Conservation (phyloP, 1,139 yeast species). For the Spathaspora sp. region DNA sequence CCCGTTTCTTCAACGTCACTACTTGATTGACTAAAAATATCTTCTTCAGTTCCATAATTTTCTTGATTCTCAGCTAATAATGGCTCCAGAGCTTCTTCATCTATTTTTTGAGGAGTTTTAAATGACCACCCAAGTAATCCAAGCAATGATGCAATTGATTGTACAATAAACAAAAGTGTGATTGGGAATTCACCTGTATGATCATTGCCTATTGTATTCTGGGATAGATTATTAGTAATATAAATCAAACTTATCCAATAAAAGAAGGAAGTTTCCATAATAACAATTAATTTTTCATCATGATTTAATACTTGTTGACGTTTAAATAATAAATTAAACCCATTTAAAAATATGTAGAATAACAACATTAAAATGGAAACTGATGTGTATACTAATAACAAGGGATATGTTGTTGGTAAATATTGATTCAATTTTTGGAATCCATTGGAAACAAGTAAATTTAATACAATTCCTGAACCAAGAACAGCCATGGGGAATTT, state of each 20-base stretch:
- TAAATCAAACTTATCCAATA: conserved; percentile 56
- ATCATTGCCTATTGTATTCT: conserved; percentile 39
- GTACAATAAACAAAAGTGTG: conserved; percentile 50
- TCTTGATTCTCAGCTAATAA: conserved; percentile 23
- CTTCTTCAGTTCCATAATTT: conserved; percentile 9
- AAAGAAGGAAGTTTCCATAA: conserved; percentile 55
- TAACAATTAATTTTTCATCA: conserved; percentile 68
- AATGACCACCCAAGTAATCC: conserved; percentile 56
- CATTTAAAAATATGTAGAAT: conserved; percentile 57
- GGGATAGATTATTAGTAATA: conserved; percentile 46
- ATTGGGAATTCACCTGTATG: conserved; percentile 63
- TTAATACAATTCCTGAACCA: conserved; percentile 37
- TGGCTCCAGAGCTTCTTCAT: conserved; percentile 29
- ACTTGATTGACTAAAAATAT: conserved; percentile 2
- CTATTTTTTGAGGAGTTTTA: conserved; percentile 12
- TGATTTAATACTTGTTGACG: conserved; percentile 54
- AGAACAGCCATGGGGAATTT: conserved; percentile 59
- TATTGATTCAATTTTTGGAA: conserved; percentile 49
- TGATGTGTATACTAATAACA: conserved; percentile 33
- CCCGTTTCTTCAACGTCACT: conserved; percentile 14
- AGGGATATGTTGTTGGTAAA: conserved; percentile 56
- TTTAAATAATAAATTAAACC: conserved; percentile 38
- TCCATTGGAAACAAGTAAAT: conserved; percentile 29
- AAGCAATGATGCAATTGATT: conserved; percentile 51
- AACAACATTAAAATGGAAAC: conserved; percentile 50